phyloP scores from a whole-genome alignment of 768 basidiomycete species.

The Psilocybe cyanescens region DNA sequence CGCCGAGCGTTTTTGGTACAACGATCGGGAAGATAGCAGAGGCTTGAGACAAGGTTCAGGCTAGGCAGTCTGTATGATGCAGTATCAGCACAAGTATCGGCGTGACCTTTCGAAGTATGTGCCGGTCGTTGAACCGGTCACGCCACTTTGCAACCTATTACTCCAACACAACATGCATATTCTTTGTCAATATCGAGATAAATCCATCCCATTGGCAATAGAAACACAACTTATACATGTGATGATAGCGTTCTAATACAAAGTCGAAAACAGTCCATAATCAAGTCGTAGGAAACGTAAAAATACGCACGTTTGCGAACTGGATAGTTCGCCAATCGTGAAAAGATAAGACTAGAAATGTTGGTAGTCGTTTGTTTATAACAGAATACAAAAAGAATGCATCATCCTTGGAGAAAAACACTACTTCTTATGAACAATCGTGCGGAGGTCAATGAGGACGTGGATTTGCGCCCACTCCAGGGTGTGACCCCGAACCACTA shows the following conservation, averaged over 20 bases:
- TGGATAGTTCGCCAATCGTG: background rate
- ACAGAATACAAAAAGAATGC: background rate
- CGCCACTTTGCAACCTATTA: no score
- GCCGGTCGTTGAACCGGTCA: no score
- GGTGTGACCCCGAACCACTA: slow-evolving; percentile 14
- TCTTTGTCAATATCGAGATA: background rate
- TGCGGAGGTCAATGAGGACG: slow-evolving; percentile 1
- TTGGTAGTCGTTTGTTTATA: background rate
- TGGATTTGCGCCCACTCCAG: background rate
- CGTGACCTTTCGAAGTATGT: no score
- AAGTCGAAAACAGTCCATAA: background rate
- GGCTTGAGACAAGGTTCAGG: no score
- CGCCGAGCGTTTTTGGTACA: no score
- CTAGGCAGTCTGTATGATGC: no score
- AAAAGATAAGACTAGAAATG: background rate
- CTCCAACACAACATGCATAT: background rate
- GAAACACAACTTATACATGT: slow-evolving; percentile 1
- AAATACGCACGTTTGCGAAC: background rate
- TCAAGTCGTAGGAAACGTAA: background rate
- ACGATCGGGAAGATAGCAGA: no score
- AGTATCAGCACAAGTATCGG: no score
- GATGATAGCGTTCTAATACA: background rate
- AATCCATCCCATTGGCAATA: background rate
- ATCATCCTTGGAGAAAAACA: background rate
- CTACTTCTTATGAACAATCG: background rate